Conservation (phyloP, 2,329 filamentous ascomycete genomes). For the Fusarium tuaranense region DNA sequence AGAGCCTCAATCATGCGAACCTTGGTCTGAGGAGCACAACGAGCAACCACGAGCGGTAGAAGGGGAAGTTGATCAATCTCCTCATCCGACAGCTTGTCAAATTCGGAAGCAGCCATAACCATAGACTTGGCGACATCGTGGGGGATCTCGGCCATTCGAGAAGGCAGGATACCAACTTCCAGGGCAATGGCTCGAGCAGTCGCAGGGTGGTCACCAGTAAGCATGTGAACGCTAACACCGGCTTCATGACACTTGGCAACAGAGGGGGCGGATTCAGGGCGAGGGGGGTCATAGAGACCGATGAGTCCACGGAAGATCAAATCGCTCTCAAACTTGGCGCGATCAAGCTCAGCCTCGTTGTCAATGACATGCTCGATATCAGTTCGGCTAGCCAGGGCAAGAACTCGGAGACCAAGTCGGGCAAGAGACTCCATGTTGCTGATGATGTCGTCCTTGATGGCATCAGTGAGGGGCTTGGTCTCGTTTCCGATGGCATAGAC, state of each 20-base stretch:
- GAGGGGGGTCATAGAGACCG: conserved; percentile 79
- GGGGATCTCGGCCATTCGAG: conserved; percentile 62
- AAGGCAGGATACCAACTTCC: conserved; percentile 72
- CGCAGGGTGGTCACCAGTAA: conserved; percentile 76
- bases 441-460: conserved; percentile 67
- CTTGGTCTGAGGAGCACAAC: conserved; percentile 78
- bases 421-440: conserved; percentile 77
- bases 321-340: conserved; percentile 68
- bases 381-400: conserved; percentile 70
- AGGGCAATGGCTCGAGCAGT: conserved; percentile 74
- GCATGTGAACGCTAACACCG: conserved; percentile 75
- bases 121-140: conserved; percentile 68
- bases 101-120: conserved; percentile 75
- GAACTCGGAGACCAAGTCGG: conserved; percentile 74
- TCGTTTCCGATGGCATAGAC: conserved; percentile 59
- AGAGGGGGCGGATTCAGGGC: conserved; percentile 72
- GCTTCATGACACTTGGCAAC: conserved; percentile 70
- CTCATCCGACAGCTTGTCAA: conserved; percentile 73
- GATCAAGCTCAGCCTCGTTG: conserved; percentile 58
- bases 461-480: conserved; percentile 61
- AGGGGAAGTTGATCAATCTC: conserved; percentile 73
- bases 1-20: conserved; percentile 81
- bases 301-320: conserved; percentile 76
- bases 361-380: conserved; percentile 51
- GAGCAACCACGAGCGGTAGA: conserved; percentile 75